Base-by-base conservation (phyloP, 352 stramenopile species). In the Pythium guiyangense region DNA sequence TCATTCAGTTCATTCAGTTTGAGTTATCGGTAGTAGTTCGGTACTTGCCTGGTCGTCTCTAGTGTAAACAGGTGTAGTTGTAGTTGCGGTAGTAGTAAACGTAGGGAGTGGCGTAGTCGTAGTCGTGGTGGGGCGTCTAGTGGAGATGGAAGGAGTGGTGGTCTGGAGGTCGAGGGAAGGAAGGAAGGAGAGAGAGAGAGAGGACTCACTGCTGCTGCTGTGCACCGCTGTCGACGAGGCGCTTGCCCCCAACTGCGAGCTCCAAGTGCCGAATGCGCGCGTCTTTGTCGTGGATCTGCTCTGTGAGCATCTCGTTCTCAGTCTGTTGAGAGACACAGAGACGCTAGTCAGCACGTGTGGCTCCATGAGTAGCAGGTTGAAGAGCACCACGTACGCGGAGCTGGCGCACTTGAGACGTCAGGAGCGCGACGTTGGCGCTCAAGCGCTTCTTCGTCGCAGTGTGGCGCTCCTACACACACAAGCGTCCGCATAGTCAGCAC, bases 221-320 rank as follows among this genome's bases (percentile, higher is more conserved):
- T n/a, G 20, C 14, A 3, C 6, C 42, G 6, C 4, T 44, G 15
- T 44, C 39, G 15, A 81, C 62, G 49, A 82, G 72, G 11, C 66
- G 60, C 42, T 71, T 77, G 12, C 69, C 71, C 17, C 62, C 63
- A 3, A 88, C 49, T 26, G 77, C 77, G 44, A 80, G 69, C 49
- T 86, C 67, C 55, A 90, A 70, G 34, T 84, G 73, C 25, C 67
- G 46, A 25, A 88, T 71, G 25, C 70, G 78, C 48, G 74, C 63
- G 35, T 76, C 69, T 53, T 81, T 74, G 46, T 59, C 50, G 20
- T 71, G 46, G 40, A 84, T 48, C 47, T 63, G 58, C 14, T 60
- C 54, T 14, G 69, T 18, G n/a, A 90, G 72, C 44, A 71, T 72
- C 9, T 68, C 51, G 35, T 84, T 84, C 53, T 86, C 71, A 0